Evolutionary conservation across 164 flowering plant species (phyloP).

Genomic region (Berberis vulgaris): DNA sequence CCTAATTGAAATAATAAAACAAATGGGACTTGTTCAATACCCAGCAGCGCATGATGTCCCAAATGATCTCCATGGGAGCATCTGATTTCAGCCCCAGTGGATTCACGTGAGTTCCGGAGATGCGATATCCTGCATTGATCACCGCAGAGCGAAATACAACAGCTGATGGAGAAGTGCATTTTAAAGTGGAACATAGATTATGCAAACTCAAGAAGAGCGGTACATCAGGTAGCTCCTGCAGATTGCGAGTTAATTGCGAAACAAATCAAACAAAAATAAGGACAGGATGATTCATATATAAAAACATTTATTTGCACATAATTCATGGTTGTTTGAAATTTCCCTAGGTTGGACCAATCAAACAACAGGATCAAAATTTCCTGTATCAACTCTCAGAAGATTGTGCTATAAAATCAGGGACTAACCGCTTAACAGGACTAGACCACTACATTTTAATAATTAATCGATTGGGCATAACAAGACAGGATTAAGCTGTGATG

Average conservation of each 20-base stretch:
- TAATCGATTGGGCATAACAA: too few species aligned
- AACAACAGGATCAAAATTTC: too few species aligned
- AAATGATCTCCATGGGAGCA: slow-evolving; percentile 96
- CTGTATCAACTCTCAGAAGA: too few species aligned
- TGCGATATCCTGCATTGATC: slow-evolving; percentile 88
- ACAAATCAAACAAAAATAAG: background rate
- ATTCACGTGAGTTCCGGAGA: slow-evolving; percentile 89
- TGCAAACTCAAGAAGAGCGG: slow-evolving; percentile 87
- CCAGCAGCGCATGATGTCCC: slow-evolving; percentile 99
- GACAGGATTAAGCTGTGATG: too few species aligned
- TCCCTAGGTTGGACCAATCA: too few species aligned
- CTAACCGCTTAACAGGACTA: too few species aligned
- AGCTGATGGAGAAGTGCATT: slow-evolving; percentile 94
- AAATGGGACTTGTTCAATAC: slow-evolving; percentile 28
- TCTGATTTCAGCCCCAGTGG: slow-evolving; percentile 85
- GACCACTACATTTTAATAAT: too few species aligned
- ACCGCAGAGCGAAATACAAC: slow-evolving; percentile 91
- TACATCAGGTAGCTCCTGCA: slow-evolving; percentile 92
- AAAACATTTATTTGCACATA: background rate
- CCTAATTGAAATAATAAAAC: background rate
- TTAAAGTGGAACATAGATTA: slow-evolving; percentile 80
- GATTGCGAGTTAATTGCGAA: background rate
- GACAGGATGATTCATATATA: background rate
- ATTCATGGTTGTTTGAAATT: too few species aligned
- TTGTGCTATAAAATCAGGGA: too few species aligned